These are phyloP conservation scores for Musa acuminata DNA, from an alignment of 176 grass and related monocot genomes.

Conservation along the genomic window DNA sequence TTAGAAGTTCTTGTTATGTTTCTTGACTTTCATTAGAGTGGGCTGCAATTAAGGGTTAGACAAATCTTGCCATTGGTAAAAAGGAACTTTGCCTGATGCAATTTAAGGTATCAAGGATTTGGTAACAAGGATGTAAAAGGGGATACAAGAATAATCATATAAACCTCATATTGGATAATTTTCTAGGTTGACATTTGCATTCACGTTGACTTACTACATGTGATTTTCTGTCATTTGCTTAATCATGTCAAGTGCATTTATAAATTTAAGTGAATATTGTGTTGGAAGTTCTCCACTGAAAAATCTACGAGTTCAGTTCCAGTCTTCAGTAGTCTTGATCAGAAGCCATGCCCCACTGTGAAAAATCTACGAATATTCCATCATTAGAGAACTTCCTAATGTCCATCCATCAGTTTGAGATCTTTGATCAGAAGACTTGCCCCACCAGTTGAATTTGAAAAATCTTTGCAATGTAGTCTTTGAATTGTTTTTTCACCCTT, in stretches of 20 bases:
- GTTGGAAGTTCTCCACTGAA: too few relatives aligned
- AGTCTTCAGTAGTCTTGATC: too few relatives aligned
- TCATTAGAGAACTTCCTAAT: too few relatives aligned
- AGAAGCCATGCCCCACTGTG: too few relatives aligned
- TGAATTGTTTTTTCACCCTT: conserved; percentile 1
- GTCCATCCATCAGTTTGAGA: background rate
- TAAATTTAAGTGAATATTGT: background rate
- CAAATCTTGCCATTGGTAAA: background rate
- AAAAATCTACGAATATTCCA: too few relatives aligned
- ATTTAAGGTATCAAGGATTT: background rate
- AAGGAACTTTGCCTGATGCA: background rate
- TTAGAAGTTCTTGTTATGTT: background rate
- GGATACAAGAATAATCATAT: too few relatives aligned
- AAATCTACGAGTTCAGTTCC: too few relatives aligned
- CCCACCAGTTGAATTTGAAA: too few relatives aligned
- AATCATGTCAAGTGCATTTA: background rate
- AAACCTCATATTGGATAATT: background rate
- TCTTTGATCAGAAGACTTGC: background rate
- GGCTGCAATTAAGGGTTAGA: background rate
- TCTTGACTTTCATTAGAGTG: background rate
- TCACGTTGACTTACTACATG: background rate
- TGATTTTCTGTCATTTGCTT: background rate
- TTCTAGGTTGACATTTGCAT: background rate
- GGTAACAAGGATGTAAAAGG: too few relatives aligned
- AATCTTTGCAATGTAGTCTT: too few relatives aligned